Evolutionary conservation across 2,329 filamentous ascomycete species (phyloP).

Genomic region (Endoconidiophora laricicola): DNA sequence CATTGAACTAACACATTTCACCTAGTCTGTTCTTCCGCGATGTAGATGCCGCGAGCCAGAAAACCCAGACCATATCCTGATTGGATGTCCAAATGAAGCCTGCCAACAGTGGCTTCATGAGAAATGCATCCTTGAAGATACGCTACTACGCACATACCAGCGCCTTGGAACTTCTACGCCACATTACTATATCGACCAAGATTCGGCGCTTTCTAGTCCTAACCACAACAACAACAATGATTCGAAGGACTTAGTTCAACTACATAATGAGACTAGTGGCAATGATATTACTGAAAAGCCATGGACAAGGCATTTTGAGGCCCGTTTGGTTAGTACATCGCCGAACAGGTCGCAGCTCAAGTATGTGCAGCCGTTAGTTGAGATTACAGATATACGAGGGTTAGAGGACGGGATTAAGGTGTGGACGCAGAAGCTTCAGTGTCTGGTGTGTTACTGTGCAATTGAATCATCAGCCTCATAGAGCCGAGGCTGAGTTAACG

Average conservation of each 20-base stretch:
- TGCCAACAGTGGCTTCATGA: conserved; percentile 49
- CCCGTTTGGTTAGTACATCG: conserved; percentile 17
- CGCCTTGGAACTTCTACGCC: conserved; percentile 34
- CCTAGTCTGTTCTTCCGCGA: conserved; percentile 34
- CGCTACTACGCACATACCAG: conserved; percentile 32
- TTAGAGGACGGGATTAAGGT: conserved; percentile 32
- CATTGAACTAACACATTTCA: conserved; percentile 14
- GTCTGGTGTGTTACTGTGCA: conserved; percentile 28
- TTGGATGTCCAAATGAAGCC: conserved; percentile 36
- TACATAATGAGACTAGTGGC: background rate
- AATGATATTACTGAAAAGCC: conserved; percentile 23
- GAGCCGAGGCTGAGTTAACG: too few species aligned
- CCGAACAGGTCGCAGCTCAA: too few species aligned
- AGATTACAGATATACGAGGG: conserved; percentile 34
- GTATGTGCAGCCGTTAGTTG: conserved; percentile 27
- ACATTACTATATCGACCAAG: conserved; percentile 18
- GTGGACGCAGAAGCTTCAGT: conserved; percentile 36
- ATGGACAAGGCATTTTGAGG: conserved; percentile 36
- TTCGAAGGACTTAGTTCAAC: background rate
- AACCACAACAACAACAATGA: too few species aligned
- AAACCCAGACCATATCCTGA: conserved; percentile 43
- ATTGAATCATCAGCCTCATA: too few species aligned
- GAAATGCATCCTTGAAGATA: conserved; percentile 42
- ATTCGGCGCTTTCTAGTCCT: too few species aligned
- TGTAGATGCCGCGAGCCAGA: conserved; percentile 44